Evolutionary conservation across 1,284 basidiomycete species (phyloP).

Genomic region (Tilletia walkeri): DNA sequence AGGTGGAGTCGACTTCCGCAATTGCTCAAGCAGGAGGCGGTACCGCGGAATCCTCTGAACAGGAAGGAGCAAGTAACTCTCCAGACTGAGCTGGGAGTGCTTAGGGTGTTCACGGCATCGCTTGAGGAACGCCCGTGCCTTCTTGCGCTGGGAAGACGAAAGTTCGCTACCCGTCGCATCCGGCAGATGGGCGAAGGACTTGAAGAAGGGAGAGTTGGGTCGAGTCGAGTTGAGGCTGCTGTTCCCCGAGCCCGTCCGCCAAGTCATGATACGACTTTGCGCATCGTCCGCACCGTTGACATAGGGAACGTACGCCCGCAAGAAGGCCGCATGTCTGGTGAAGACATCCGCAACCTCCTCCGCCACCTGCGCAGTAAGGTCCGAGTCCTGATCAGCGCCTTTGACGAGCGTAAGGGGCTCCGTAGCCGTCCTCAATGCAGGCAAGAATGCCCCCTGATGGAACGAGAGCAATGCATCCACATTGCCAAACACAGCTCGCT

Average conservation of each 20-base stretch:
- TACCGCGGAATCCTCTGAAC: constrained; percentile 96
- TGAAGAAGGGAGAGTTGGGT: neutral
- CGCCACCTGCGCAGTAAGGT: constrained; percentile 72
- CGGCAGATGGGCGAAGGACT: neutral
- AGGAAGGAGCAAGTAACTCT: constrained; percentile 88
- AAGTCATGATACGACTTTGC: constrained; percentile 24
- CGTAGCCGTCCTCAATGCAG: constrained; percentile 72
- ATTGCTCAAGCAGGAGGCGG: constrained; percentile 66
- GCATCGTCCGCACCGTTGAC: constrained; percentile 52
- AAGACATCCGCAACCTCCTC: constrained; percentile 85
- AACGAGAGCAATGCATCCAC: constrained; percentile 87
- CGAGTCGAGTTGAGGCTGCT: neutral
- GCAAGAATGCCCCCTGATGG: constrained; percentile 86
- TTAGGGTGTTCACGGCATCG: constrained; percentile 62
- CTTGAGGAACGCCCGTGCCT: constrained; percentile 49
- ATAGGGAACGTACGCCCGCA: constrained; percentile 54
- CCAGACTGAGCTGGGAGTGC: constrained; percentile 93
- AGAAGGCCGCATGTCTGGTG: constrained; percentile 49
- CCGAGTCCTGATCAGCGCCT: constrained; percentile 69
- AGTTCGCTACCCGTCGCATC: constrained; percentile 16
- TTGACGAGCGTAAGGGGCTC: constrained; percentile 37
- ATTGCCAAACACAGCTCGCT: constrained; percentile 88
- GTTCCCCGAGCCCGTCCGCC: constrained; percentile 2
- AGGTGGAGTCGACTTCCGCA: constrained; percentile 43
- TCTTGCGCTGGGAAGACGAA: constrained; percentile 36